Conservation (phyloP, 768 basidiomycete species). For the Mycena albidolilacea region DNA sequence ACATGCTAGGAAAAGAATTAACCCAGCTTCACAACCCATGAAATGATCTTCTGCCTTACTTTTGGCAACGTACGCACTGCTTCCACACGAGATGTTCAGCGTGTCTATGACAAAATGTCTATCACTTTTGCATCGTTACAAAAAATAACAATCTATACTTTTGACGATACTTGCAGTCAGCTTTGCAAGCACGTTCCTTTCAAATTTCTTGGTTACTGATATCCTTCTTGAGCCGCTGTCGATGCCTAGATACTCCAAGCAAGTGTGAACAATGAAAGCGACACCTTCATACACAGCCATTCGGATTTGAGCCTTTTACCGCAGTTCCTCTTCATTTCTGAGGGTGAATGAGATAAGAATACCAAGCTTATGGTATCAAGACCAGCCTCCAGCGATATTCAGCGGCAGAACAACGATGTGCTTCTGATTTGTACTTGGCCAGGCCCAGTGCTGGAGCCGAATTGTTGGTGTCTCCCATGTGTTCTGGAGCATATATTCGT, state of each 20-base stretch:
- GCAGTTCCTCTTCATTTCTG: constrained; percentile 11
- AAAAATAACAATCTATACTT: neutral
- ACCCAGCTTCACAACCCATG: neutral
- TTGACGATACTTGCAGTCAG: constrained; percentile 3
- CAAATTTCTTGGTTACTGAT: neutral
- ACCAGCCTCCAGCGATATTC: constrained; percentile 14
- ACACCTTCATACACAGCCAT: constrained; percentile 3
- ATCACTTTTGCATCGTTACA: neutral
- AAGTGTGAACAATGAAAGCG: neutral
- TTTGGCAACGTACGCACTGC: neutral
- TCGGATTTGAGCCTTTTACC: constrained; percentile 1
- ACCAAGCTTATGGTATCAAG: neutral
- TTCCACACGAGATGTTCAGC: neutral
- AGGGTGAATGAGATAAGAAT: neutral
- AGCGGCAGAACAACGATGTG: constrained; percentile 1
- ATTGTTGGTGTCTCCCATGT: neutral
- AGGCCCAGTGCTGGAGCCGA: neutral
- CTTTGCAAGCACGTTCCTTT: neutral
- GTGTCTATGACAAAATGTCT: neutral
- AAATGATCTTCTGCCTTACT: neutral
- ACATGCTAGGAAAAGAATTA: neutral
- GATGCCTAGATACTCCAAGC: neutral
- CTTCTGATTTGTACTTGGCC: neutral
- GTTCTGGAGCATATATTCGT: neutral
- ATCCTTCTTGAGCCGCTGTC: neutral